A percentile compares a stretch with the other conserved stretches of the same genome.
Conservation (phyloP, 2,329 filamentous ascomycete species). For the Aspergillus pseudoviridinutans region DNA sequence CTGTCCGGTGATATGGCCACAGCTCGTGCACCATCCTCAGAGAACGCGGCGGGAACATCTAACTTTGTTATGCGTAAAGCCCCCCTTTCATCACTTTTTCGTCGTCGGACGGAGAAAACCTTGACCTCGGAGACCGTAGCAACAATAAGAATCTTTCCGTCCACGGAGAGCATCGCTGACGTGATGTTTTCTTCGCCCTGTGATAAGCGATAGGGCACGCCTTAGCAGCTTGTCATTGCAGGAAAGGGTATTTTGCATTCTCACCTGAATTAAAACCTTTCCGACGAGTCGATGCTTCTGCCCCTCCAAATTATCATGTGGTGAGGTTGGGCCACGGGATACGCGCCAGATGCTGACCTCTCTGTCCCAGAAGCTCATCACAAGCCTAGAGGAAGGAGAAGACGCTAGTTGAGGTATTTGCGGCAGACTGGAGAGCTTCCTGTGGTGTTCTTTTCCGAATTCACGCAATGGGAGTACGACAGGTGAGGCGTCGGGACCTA, state of each 20-base stretch:
- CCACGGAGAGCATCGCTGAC: slow-evolving; percentile 65
- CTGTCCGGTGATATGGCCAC: slow-evolving; percentile 51
- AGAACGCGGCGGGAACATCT: slow-evolving; percentile 55
- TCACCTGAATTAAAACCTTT: slow-evolving; percentile 56
- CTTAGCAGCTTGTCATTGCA: slow-evolving; percentile 36
- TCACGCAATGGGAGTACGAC: slow-evolving; percentile 75
- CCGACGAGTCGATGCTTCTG: slow-evolving; percentile 54
- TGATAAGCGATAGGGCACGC: slow-evolving; percentile 3
- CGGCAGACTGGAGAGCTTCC: slow-evolving; percentile 77
- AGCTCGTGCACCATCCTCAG: slow-evolving; percentile 62
- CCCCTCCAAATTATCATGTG: slow-evolving; percentile 38
- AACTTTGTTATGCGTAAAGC: slow-evolving; percentile 68
- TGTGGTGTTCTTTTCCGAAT: slow-evolving; percentile 74
- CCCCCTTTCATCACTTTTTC: slow-evolving; percentile 50
- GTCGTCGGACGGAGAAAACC: slow-evolving; percentile 64
- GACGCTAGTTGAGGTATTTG: slow-evolving; percentile 71
- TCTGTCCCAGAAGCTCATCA: slow-evolving; percentile 90
- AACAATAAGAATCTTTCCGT: slow-evolving; percentile 71
- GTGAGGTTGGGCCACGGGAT: slow-evolving; percentile 44
- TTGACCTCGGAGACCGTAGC: slow-evolving; percentile 72
- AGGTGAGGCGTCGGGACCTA: slow-evolving; percentile 80
- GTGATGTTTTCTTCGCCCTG: slow-evolving; percentile 78
- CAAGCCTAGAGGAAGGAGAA: slow-evolving; percentile 66
- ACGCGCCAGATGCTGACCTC: slow-evolving; percentile 80
- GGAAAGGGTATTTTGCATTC: slow-evolving; percentile 2